phyloP scores from a whole-genome alignment of 2,329 filamentous ascomycete genomes.

The Trichophyton rubrum region DNA sequence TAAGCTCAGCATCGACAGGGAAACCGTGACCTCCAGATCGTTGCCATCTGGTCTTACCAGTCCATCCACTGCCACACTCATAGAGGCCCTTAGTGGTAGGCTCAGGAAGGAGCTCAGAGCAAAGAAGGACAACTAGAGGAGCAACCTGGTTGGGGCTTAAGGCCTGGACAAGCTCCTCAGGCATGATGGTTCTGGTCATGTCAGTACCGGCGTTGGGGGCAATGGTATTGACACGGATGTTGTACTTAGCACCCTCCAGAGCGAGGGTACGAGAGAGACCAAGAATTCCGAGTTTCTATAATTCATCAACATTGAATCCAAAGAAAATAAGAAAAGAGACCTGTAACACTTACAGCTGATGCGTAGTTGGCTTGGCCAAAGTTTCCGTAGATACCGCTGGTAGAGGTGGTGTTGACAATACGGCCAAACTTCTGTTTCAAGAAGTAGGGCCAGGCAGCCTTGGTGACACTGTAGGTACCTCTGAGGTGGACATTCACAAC shows the following conservation, averaged over 20 bases:
- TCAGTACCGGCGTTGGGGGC: constrained; percentile 92
- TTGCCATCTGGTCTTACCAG: constrained; percentile 87
- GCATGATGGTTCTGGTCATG: constrained; percentile 89
- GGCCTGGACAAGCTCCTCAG: constrained; percentile 93
- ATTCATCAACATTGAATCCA: constrained; percentile 3
- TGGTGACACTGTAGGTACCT: constrained; percentile 92
- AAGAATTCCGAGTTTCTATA: constrained; percentile 76
- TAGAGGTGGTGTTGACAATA: constrained; percentile 92
- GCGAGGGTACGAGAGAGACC: constrained; percentile 90
- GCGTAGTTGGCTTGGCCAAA: constrained; percentile 98
- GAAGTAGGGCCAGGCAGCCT: constrained; percentile 95
- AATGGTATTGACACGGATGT: constrained; percentile 96
- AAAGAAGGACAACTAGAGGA: constrained; percentile 77
- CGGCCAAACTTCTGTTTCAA: constrained; percentile 98
- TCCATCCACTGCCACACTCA: constrained; percentile 92
- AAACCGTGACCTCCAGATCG: constrained; percentile 79
- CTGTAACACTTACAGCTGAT: constrained; percentile 52
- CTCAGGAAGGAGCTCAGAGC: constrained; percentile 72
- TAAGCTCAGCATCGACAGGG: constrained; percentile 70
- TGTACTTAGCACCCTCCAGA: constrained; percentile 88
- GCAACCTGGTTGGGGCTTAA: constrained; percentile 99
- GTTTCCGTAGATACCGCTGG: constrained; percentile 96
- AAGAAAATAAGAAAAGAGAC: constrained; percentile 17
- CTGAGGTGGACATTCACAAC: constrained; percentile 86
- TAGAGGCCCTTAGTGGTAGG: constrained; percentile 76